These are phyloP conservation scores for Lepidium aucheri DNA, from an alignment of 345 rosid genomes.

Conservation along the genomic window DNA sequence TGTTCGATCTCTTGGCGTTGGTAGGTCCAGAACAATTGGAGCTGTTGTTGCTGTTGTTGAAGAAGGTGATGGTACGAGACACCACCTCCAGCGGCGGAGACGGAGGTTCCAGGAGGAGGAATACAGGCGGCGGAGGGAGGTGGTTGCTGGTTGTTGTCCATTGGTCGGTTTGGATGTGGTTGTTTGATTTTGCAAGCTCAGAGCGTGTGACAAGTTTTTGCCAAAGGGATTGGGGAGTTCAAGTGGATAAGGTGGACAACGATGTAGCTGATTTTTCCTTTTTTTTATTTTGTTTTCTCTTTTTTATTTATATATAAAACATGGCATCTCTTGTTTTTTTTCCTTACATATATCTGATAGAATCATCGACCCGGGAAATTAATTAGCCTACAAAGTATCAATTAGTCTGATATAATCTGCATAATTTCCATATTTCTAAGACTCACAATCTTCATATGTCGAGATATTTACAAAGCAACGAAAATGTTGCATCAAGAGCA, in stretches of 20 bases:
- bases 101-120: slow-evolving; percentile 24
- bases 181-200: slow-evolving; percentile 6
- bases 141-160: slow-evolving; percentile 51
- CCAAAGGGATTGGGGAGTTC: slow-evolving; percentile 9
- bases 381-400: no score
- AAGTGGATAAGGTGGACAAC: slow-evolving; percentile 28
- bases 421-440: no score
- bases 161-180: slow-evolving; percentile 21
- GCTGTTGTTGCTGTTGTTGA: slow-evolving; percentile 88
- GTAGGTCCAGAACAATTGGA: slow-evolving; percentile 85
- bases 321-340: no score
- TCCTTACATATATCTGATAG: no score
- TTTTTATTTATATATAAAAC: not conserved
- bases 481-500: no score
- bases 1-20: slow-evolving; percentile 93
- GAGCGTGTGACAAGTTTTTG: slow-evolving; percentile 6
- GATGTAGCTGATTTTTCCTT: slow-evolving; percentile 18
- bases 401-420: no score
- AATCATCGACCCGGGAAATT: no score
- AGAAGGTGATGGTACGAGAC: slow-evolving; percentile 74
- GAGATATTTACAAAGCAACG: no score
- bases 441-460: no score
- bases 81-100: slow-evolving; percentile 24
- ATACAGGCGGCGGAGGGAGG: slow-evolving; percentile 42
- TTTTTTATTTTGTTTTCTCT: not conserved